Evolutionary conservation across 1,284 basidiomycete genomes (phyloP), one percentile per base, ranked within the genome.

Genomic region (Rhodotorula sp.): DNA sequence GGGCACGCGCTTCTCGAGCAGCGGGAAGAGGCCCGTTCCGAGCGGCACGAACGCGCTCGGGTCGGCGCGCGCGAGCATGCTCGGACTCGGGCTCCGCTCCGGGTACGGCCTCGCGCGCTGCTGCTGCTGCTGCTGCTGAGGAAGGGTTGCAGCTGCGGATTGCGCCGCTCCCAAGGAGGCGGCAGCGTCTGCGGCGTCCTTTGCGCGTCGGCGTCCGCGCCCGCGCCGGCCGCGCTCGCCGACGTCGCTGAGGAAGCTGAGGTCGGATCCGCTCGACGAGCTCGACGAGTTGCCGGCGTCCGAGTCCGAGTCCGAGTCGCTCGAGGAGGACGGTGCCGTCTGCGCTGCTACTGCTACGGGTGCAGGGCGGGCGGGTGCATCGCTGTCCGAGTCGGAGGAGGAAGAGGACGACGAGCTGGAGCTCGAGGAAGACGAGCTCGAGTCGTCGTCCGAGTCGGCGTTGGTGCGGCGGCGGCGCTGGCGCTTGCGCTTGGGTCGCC

Each of bases 401-500:
- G 59, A 45, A 7, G 21, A 44, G 21, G 64, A 63, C 16, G 68
- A 67, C 7, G 58, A 61, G 23, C 58, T 59, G 8, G 64, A 64
- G 52, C 53, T 42, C 5, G 72, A 70, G 48, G 62, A 60, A 21
- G 64, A 66, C 58, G 57, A 62, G 65, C 25, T 48, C 49, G 55
- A 62, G 55, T 67, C 65, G 57, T 63, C 61, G 61, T 63, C 62
- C 13, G 62, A 63, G 17, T 34, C 14, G 54, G n/a, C 27, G 55
- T 67, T 61, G 49, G 66, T 62, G 42, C 66, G 66, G 25, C 72
- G 52, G 21, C 66, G 61, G 65, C 74, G 74, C 48, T 73, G 72
- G 21, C 74, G 72, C 61, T 75, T 75, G 25, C 74, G 71, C 50
- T 73, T 73, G 8, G 74, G 71, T 17, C 73, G 68, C 7, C 74